Base-by-base conservation (phyloP, 2,329 filamentous ascomycete species). In the Xylariaceae sp. region DNA sequence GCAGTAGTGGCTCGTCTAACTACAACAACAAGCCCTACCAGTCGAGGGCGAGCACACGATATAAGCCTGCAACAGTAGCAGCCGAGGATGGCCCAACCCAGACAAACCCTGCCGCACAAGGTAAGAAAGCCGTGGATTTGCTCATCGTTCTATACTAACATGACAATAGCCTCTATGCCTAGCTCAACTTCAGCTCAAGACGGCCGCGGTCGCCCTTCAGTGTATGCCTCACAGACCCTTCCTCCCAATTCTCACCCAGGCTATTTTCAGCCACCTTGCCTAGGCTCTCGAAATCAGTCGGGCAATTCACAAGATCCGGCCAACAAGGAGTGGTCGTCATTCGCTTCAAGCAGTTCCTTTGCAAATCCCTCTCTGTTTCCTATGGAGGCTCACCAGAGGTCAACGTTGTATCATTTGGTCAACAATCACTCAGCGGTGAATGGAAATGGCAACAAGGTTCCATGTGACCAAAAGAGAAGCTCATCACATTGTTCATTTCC, bases 201-300 rank as follows among this genome's bases (percentile, higher is more conserved):
- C 48, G 58, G 50, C 29, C 59, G 61, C 35, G 59, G 60, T 22
- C 63, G 62, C 33, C 65, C 69, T 50, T 70, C 72, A 67, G 71
- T 75, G 75, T 78, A 78, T 67, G 75, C 47, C 42, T 49, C 53
- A 56, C 42, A 54, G 22, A 43, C 43, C 46, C 19, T n/a, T n/a
- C n/a, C n/a, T n/a, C n/a, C n/a, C n/a, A n/a, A n/a, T n/a, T n/a
- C n/a, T n/a, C n/a, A n/a, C n/a, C n/a, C n/a, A n/a, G n/a, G n/a
- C n/a, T n/a, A n/a, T n/a, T n/a, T n/a, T n/a, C n/a, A n/a, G n/a
- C n/a, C n/a, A n/a, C n/a, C n/a, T n/a, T n/a, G n/a, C n/a, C n/a
- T n/a, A n/a, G n/a, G n/a, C n/a, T n/a, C n/a, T n/a, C 29, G 27
- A 23, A n/a, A 38, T 42, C 14, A 23, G 40, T 38, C 37, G 27